A percentile compares a stretch with the other conserved stretches of the same genome.
Evolutionary conservation across 2,329 filamentous ascomycete species (phyloP).

Genomic region (Penicillium sp.): DNA sequence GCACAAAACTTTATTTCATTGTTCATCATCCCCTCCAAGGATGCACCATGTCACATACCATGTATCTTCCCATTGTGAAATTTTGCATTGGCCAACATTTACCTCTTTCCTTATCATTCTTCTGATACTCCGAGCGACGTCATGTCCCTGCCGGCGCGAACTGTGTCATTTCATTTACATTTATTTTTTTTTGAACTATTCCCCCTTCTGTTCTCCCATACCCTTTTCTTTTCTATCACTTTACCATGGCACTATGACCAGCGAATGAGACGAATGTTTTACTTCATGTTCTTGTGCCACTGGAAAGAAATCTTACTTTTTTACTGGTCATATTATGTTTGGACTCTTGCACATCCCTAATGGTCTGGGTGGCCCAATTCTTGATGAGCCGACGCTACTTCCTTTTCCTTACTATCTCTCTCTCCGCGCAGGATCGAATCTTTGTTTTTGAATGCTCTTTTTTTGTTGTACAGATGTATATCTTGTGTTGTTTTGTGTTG

Average conservation of each 20-base stretch:
- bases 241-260: constrained; percentile 22
- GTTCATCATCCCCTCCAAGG: constrained; percentile 23
- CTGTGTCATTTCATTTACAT: constrained; percentile 20
- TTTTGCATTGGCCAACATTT: constrained; percentile 24
- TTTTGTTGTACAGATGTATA: constrained; percentile 21
- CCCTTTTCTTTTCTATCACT: constrained; percentile 17
- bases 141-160: constrained; percentile 5
- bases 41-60: constrained; percentile 28
- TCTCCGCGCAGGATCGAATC: background rate
- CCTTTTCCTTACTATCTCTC: constrained; percentile 5
- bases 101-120: constrained; percentile 15
- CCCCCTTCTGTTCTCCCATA: constrained; percentile 33
- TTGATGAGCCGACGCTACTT: constrained; percentile 18
- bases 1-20: constrained; percentile 28
- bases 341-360: constrained; percentile 19
- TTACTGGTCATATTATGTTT: constrained; percentile 20
- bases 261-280: constrained; percentile 21
- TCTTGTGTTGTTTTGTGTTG: constrained; percentile 1
- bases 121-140: constrained; percentile 23
- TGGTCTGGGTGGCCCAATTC: constrained; percentile 21
- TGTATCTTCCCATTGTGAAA: constrained; percentile 25
- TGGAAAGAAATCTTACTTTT: constrained; percentile 15
- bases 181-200: constrained; percentile 33
- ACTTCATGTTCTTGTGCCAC: constrained; percentile 12
- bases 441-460: background rate